Conservation (phyloP, 805 yeast species). For the Metschnikowia shivogae region DNA sequence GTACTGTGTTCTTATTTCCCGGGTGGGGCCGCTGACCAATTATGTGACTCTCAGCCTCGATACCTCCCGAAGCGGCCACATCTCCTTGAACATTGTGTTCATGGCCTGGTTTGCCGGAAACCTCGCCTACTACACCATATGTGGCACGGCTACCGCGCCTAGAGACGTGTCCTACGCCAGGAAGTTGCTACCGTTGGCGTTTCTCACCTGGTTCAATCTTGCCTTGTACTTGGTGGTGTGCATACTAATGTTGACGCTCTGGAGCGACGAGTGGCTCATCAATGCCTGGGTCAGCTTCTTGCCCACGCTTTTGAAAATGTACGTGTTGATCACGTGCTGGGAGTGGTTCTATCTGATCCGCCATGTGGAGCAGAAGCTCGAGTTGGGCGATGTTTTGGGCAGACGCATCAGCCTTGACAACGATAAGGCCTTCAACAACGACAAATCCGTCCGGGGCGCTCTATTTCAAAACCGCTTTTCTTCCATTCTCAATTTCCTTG, state of each 20-base stretch:
- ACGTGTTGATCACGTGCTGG: slow-evolving; percentile 54
- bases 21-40: slow-evolving; percentile 12
- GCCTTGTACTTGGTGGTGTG: slow-evolving; percentile 32
- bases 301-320: slow-evolving; percentile 43
- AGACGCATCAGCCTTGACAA: slow-evolving; percentile 51
- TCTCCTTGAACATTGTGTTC: slow-evolving; percentile 25
- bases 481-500: slow-evolving; percentile 8
- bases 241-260: slow-evolving; percentile 25
- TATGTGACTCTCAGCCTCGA: slow-evolving; percentile 6
- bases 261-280: slow-evolving; percentile 32
- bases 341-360: slow-evolving; percentile 62
- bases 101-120: slow-evolving; percentile 29
- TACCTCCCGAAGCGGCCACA: background rate
- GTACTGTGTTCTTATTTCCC: slow-evolving; percentile 8
- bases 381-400: slow-evolving; percentile 58
- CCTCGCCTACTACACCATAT: slow-evolving; percentile 35
- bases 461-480: slow-evolving; percentile 32
- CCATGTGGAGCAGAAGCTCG: slow-evolving; percentile 45
- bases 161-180: slow-evolving; percentile 43
- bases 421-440: slow-evolving; percentile 18
- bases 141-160: slow-evolving; percentile 27
- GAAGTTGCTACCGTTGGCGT: slow-evolving; percentile 46
- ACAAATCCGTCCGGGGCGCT: slow-evolving; percentile 23
- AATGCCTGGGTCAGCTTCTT: slow-evolving; percentile 47
- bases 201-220: slow-evolving; percentile 39